These are phyloP conservation scores for Botrytis sinoallii DNA, from an alignment of 2,329 filamentous ascomycete species.

Conservation along the genomic window DNA sequence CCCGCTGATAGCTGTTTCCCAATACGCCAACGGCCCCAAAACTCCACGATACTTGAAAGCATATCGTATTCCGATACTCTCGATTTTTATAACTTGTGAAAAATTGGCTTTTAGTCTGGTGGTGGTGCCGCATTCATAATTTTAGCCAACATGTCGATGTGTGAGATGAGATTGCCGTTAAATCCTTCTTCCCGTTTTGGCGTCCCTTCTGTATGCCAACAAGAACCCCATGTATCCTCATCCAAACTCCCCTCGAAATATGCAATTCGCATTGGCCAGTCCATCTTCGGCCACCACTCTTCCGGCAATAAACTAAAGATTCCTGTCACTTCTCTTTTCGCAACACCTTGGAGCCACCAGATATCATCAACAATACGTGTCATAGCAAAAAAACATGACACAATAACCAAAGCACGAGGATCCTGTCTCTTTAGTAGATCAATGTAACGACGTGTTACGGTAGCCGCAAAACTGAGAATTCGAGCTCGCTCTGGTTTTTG, in stretches of 20 bases:
- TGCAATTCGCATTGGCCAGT: slow-evolving; percentile 35
- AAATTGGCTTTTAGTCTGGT: slow-evolving; percentile 26
- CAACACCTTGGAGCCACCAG: slow-evolving; percentile 70
- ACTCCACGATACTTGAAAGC: not conserved
- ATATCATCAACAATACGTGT: slow-evolving; percentile 34
- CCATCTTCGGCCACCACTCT: slow-evolving; percentile 37
- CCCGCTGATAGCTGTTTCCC: not conserved
- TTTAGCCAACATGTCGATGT: slow-evolving; percentile 33
- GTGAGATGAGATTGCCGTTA: slow-evolving; percentile 23
- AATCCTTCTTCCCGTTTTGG: slow-evolving; percentile 23
- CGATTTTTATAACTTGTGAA: not conserved
- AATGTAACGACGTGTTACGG: slow-evolving; percentile 59
- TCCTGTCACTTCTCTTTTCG: slow-evolving; percentile 62
- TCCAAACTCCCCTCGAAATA: slow-evolving; percentile 34
- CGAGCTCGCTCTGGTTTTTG: slow-evolving; percentile 57
- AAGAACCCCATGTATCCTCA: slow-evolving; percentile 34
- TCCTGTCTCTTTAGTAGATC: slow-evolving; percentile 57
- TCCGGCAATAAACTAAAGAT: slow-evolving; percentile 33
- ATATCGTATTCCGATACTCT: not conserved
- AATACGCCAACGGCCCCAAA: not conserved
- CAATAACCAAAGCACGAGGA: slow-evolving; percentile 39
- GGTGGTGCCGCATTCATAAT: slow-evolving; percentile 30
- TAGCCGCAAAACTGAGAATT: slow-evolving; percentile 61
- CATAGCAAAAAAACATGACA: slow-evolving; percentile 36
- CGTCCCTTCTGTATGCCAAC: slow-evolving; percentile 16